phyloP scores from a whole-genome alignment of 371 early-diverging fungal species.

The Circinella minor region DNA sequence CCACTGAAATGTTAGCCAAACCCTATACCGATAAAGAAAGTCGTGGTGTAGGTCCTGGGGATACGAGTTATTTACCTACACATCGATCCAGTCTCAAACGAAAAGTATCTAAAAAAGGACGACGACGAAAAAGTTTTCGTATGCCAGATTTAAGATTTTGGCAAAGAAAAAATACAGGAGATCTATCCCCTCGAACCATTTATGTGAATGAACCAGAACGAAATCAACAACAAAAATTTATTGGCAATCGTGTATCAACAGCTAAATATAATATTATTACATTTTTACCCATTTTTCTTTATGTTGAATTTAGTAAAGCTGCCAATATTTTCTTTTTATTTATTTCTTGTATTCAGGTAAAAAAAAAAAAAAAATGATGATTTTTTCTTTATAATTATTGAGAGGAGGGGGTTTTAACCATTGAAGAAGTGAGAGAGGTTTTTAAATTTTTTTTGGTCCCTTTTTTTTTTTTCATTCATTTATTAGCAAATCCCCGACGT shows the following conservation, averaged over 20 bases:
- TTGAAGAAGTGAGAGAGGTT: no score
- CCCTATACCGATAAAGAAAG: slow-evolving; percentile 20
- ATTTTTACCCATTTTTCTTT: slow-evolving; percentile 92
- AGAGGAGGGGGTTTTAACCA: no score
- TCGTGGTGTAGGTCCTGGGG: background rate
- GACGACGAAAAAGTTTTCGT: background rate
- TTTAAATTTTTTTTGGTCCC: no score
- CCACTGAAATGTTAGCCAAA: slow-evolving; percentile 41
- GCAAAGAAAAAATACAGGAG: slow-evolving; percentile 7
- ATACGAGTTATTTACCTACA: background rate
- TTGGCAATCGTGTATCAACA: slow-evolving; percentile 84
- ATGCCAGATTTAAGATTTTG: slow-evolving; percentile 2
- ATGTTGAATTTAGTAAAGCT: slow-evolving; percentile 93
- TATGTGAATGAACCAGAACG: slow-evolving; percentile 79
- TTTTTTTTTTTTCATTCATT: background rate
- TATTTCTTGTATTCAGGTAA: slow-evolving; percentile 83
- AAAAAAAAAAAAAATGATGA: no score
- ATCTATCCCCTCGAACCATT: slow-evolving; percentile 68
- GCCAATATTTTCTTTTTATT: slow-evolving; percentile 96
- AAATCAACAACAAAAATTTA: slow-evolving; percentile 75
- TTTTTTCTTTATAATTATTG: no score
- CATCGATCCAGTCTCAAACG: background rate
- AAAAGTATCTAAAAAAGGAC: background rate
- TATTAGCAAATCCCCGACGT: slow-evolving; percentile 82
- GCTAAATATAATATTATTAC: slow-evolving; percentile 89